phyloP scores from a whole-genome alignment of 2,329 filamentous ascomycete genomes.

The Aspergillus proliferans region DNA sequence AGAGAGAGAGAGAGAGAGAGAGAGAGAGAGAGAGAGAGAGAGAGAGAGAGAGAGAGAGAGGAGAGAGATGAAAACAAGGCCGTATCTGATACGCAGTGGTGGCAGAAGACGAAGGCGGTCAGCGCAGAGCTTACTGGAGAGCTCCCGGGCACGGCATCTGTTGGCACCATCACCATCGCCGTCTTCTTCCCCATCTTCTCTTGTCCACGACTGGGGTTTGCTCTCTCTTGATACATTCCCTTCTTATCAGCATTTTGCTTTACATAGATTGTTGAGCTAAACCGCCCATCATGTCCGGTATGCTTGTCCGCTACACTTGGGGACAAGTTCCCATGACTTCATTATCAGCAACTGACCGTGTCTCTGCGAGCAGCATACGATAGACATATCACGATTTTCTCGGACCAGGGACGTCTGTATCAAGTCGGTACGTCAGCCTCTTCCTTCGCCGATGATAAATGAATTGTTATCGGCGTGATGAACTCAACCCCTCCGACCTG shows the following conservation, averaged over 20 bases:
- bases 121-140: conserved; percentile 26
- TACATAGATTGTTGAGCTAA: conserved; percentile 7
- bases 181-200: conserved; percentile 15
- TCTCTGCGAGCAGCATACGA: conserved; percentile 71
- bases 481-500: not conserved
- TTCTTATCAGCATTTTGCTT: conserved; percentile 5
- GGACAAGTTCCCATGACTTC: conserved; percentile 21
- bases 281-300: conserved; percentile 40
- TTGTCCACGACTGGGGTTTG: conserved; percentile 6
- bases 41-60: too few species aligned
- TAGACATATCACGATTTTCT: conserved; percentile 99
- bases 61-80: too few species aligned
- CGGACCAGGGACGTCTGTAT: conserved; percentile 94
- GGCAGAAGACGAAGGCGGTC: conserved; percentile 23
- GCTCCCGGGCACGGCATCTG: conserved; percentile 32
- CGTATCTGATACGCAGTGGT: not conserved
- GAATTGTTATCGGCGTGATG: not conserved
- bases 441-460: not conserved
- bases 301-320: conserved; percentile 12
- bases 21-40: too few species aligned
- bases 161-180: conserved; percentile 26
- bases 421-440: conserved; percentile 72
- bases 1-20: too few species aligned
- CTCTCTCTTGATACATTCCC: conserved; percentile 4
- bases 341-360: conserved; percentile 20